Percentiles rank a stretch among this genome's conserved stretches.
phyloP scores from a whole-genome alignment of 345 rosid genomes.

The Citrus unshiu region DNA sequence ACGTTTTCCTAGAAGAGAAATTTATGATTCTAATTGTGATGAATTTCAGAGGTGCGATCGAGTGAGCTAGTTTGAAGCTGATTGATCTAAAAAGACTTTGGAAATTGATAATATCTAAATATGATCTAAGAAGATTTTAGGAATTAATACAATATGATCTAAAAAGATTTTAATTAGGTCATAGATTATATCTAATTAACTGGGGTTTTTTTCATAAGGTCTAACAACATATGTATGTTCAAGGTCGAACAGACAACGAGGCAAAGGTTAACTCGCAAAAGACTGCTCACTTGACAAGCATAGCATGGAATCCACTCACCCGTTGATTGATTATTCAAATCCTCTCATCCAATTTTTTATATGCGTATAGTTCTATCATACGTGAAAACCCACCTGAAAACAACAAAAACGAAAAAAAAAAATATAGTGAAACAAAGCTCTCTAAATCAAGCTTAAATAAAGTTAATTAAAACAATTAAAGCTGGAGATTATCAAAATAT shows the following conservation, averaged over 20 bases:
- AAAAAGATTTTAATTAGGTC: background rate
- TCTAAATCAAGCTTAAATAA: background rate
- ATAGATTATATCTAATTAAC: background rate
- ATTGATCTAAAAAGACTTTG: too few relatives aligned
- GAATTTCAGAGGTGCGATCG: too few relatives aligned
- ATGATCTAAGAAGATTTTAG: too few relatives aligned
- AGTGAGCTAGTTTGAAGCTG: too few relatives aligned
- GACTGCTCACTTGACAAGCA: slow-evolving; percentile 42
- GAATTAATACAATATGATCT: too few relatives aligned
- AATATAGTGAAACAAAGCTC: background rate
- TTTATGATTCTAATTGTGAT: background rate
- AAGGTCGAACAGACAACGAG: slow-evolving; percentile 68
- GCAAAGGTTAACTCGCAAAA: slow-evolving; percentile 31
- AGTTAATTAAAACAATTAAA: background rate
- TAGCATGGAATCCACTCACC: slow-evolving; percentile 57
- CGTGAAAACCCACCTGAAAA: slow-evolving; percentile 3
- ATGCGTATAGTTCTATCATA: background rate
- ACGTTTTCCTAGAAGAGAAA: background rate
- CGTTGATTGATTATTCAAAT: background rate
- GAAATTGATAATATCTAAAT: too few relatives aligned
- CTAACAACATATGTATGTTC: slow-evolving; percentile 1
- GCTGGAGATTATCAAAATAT: too few relatives aligned
- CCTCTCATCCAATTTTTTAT: background rate
- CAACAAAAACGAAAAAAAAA: background rate
- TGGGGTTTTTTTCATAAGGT: slow-evolving; percentile 8